Evolutionary conservation across 495 filamentous ascomycete genomes (phyloP).

Genomic region (Daldinia vernicosa): DNA sequence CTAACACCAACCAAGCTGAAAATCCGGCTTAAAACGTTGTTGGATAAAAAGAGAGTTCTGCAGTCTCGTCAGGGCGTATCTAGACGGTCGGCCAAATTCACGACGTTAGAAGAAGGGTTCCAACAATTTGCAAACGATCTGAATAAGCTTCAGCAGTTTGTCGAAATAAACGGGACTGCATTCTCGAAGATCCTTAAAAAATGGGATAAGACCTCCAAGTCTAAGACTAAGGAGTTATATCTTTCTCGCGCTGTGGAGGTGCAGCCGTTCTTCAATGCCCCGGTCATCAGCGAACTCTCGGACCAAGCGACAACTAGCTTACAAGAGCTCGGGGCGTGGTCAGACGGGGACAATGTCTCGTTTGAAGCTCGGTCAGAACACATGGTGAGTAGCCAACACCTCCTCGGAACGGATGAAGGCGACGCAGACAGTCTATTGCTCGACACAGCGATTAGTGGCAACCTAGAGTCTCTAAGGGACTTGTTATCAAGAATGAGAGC

Average conservation of each 20-base stretch:
- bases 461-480: slow-evolving; percentile 64
- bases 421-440: slow-evolving; percentile 90
- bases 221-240: slow-evolving; percentile 96
- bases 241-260: slow-evolving; percentile 95
- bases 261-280: slow-evolving; percentile 96
- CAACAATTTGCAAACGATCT: slow-evolving; percentile 95
- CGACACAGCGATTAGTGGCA: slow-evolving; percentile 82
- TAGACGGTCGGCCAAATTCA: slow-evolving; percentile 88
- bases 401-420: slow-evolving; percentile 77
- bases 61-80: slow-evolving; percentile 80
- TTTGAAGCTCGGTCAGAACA: slow-evolving; percentile 75
- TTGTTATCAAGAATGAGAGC: slow-evolving; percentile 61
- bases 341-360: slow-evolving; percentile 89
- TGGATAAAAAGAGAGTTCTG: slow-evolving; percentile 92
- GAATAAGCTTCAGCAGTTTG: slow-evolving; percentile 97
- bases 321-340: slow-evolving; percentile 93
- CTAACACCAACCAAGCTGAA: slow-evolving; percentile 72
- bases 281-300: slow-evolving; percentile 94
- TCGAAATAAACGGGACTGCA: slow-evolving; percentile 95
- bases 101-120: slow-evolving; percentile 93
- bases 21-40: slow-evolving; percentile 84
- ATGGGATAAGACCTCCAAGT: slow-evolving; percentile 99
- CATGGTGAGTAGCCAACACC: slow-evolving; percentile 67
- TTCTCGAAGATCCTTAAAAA: slow-evolving; percentile 99
- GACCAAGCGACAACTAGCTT: slow-evolving; percentile 94